Conservation (phyloP, 208 protist species). For the Cochliopodium minus region DNA sequence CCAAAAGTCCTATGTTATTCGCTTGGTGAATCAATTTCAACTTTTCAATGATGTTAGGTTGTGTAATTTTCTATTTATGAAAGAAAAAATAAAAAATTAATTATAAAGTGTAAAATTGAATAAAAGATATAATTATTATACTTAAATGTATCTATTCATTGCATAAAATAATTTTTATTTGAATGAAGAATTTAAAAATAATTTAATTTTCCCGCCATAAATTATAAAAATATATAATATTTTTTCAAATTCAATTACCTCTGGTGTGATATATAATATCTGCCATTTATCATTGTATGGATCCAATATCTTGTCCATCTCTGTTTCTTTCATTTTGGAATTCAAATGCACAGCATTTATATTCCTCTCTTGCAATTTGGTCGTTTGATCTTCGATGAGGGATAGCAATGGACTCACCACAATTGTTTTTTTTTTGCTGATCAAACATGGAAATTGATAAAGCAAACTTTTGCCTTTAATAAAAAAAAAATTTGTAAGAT, state of each 20-base stretch:
- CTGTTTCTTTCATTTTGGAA: not conserved
- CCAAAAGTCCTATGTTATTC: slow-evolving; percentile 26
- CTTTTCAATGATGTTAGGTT: slow-evolving; percentile 12
- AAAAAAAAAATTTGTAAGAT: too few species aligned
- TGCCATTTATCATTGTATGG: slow-evolving; percentile 10
- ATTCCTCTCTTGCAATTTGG: not conserved
- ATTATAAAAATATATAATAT: slow-evolving; percentile 22
- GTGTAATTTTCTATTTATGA: slow-evolving; percentile 18
- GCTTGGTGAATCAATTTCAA: too few species aligned
- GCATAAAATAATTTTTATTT: too few species aligned
- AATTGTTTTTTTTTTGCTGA: slow-evolving; percentile 27
- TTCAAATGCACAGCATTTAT: slow-evolving; percentile 10
- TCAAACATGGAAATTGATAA: slow-evolving; percentile 50
- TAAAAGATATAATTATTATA: too few species aligned
- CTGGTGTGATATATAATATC: slow-evolving; percentile 52
- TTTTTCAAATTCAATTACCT: slow-evolving; percentile 31
- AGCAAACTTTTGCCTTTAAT: slow-evolving; percentile 53
- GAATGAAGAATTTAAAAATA: too few species aligned
- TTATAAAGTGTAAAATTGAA: too few species aligned
- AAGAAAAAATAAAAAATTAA: too few species aligned
- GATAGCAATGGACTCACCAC: slow-evolving; percentile 56
- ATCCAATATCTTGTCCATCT: slow-evolving; percentile 12
- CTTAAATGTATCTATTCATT: too few species aligned
- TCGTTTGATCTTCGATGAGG: slow-evolving; percentile 64
- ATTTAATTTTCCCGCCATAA: too few species aligned